phyloP scores from a whole-genome alignment of 441 rosid species.

The Pelargonium citronellum region DNA sequence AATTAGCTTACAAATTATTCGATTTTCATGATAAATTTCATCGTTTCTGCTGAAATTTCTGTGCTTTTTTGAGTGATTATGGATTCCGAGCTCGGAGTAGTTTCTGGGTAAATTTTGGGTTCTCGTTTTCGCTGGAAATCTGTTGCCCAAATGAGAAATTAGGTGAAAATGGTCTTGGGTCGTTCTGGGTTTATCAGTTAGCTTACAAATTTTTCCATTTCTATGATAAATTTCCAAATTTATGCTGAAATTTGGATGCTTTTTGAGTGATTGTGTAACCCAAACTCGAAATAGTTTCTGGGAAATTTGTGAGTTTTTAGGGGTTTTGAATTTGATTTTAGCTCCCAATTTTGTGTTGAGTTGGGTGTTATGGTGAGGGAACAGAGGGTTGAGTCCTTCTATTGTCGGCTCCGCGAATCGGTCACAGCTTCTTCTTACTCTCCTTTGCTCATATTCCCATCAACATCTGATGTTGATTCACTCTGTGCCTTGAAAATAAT shows the following conservation, averaged over 20 bases:
- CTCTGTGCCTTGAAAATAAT: slow-evolving; percentile 76
- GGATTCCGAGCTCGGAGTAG: too few relatives aligned
- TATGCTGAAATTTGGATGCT: neutral
- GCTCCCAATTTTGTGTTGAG: neutral
- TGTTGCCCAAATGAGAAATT: neutral
- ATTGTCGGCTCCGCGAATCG: slow-evolving; percentile 63
- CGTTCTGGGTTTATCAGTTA: neutral
- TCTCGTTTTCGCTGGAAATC: too few relatives aligned
- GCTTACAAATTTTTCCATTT: neutral
- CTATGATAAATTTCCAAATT: neutral
- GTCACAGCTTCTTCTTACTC: slow-evolving; percentile 43
- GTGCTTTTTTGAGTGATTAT: too few relatives aligned
- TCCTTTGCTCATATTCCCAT: slow-evolving; percentile 80
- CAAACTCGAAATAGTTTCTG: neutral
- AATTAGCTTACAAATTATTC: too few relatives aligned
- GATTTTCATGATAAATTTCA: too few relatives aligned
- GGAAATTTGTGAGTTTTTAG: neutral
- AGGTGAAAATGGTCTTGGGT: neutral
- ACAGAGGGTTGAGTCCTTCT: slow-evolving; percentile 55
- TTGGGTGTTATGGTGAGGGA: slow-evolving; percentile 65
- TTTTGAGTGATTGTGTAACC: neutral
- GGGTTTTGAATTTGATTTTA: neutral
- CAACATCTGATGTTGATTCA: slow-evolving; percentile 83
- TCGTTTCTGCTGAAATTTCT: too few relatives aligned
- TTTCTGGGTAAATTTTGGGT: too few relatives aligned